These are phyloP conservation scores for Colletotrichum higginsianum DNA, from an alignment of 2,329 filamentous ascomycete genomes.

Conservation along the genomic window DNA sequence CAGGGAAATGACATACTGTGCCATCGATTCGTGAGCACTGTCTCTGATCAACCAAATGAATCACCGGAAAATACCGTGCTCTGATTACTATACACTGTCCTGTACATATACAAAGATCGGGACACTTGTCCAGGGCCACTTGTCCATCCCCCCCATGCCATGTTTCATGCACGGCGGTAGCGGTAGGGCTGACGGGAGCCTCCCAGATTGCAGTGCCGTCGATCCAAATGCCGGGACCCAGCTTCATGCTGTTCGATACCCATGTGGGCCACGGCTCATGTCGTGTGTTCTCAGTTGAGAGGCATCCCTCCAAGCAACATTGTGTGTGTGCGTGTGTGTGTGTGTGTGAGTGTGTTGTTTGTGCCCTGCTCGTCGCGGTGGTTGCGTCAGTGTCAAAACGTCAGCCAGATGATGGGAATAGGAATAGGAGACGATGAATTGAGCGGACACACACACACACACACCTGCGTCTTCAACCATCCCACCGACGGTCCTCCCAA, in stretches of 20 bases:
- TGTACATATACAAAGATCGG: slow-evolving; percentile 2
- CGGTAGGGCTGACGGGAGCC: slow-evolving; percentile 17
- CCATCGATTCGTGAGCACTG: background rate
- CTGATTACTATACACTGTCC: background rate
- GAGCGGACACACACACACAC: too few species aligned
- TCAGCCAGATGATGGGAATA: too few species aligned
- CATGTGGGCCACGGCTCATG: background rate
- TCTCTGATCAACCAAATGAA: too few species aligned
- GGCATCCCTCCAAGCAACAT: too few species aligned
- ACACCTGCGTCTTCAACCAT: too few species aligned
- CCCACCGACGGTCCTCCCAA: too few species aligned
- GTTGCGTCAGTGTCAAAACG: too few species aligned
- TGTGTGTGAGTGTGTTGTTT: background rate
- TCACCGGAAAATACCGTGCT: background rate
- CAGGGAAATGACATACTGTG: background rate
- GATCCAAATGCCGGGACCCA: slow-evolving; percentile 13
- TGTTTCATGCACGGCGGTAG: slow-evolving; percentile 15
- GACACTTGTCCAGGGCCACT: slow-evolving; percentile 21
- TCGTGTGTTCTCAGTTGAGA: background rate
- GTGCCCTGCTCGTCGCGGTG: too few species aligned
- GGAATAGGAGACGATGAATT: too few species aligned
- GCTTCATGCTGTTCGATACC: background rate
- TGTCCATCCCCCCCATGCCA: background rate
- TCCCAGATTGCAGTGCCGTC: slow-evolving; percentile 1
- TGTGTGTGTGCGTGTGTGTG: too few species aligned